Evolutionary conservation across 2,329 filamentous ascomycete genomes (phyloP), one percentile per base, ranked within the genome.

Genomic region (Aspergillus floridensis): DNA sequence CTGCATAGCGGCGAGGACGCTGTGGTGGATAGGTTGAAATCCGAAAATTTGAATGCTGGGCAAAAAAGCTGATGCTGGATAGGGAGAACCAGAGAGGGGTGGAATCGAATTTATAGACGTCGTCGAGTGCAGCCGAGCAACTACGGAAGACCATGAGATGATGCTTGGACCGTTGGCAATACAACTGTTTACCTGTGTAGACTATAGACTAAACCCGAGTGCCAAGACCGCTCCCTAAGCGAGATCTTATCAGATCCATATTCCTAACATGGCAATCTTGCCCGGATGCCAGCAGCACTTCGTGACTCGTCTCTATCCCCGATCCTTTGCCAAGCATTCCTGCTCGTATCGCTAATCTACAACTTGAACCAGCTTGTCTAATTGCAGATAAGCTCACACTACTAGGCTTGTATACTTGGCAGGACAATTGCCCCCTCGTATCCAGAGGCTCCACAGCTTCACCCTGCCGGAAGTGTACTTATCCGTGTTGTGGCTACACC

Each of bases 181-280:
- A 35, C 32, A 35, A 29, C 26, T 29, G 31, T 32, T 4, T 12
- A 32, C 22, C 26, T n/a, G 24, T 8, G 24, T n/a, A 24, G 50
- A 26, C 14, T 26, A 4, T 46, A 26, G 6, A 6, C 11, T 47
- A 2, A 8, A 6, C 22, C 51, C 4, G 38, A 22, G 1, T 47
- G 52, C 52, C 52, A 54, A 47, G 52, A 47, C 51, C 22, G 10
- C 35, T n/a, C 19, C 22, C 8, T 44, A 11, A 53, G 38, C 52
- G 38, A 53, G 24, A 47, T 54, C 52, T 54, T 47, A 54, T 54
- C 52, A 54, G 52, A 54, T 54, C 52, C 52, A 54, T 54, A 46
- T 54, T 54, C 52, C 52, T 54, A 47, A 32, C 6, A 3, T 22
- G 52, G 52, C 6, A 54, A 22, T 47, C 38, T 31, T 22, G 21